Percentiles rank a stretch among this genome's conserved stretches.
Conservation (phyloP, 805 yeast species). For the Ogataea polymorpha region DNA sequence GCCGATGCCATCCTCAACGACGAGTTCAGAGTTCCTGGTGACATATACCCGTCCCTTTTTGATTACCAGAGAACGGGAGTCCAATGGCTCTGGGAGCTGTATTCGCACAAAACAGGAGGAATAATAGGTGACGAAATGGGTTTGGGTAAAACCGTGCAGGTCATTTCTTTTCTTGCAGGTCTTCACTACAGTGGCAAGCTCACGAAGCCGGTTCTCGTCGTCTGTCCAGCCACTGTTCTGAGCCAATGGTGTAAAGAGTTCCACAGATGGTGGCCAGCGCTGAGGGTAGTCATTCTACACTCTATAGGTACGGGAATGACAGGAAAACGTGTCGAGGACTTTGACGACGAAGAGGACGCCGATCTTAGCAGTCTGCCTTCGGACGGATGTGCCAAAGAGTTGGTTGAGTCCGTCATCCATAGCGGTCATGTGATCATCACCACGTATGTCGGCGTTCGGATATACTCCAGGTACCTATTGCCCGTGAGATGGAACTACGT, state of each 20-base stretch:
- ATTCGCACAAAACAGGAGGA: conserved; percentile 87
- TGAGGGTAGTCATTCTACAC: conserved; percentile 81
- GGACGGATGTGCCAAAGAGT: conserved; percentile 33
- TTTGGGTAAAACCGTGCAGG: conserved; percentile 90
- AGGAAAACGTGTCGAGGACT: conserved; percentile 28
- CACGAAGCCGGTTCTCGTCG: conserved; percentile 76
- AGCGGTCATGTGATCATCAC: conserved; percentile 86
- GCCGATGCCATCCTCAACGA: conserved; percentile 74
- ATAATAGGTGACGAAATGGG: conserved; percentile 99
- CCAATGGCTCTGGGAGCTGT: conserved; percentile 96
- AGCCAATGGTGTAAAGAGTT: conserved; percentile 97
- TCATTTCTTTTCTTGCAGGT: conserved; percentile 87
- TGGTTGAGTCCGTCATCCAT: conserved; percentile 55
- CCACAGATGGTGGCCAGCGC: conserved; percentile 98
- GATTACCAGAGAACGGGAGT: conserved; percentile 96
- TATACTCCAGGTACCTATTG: conserved; percentile 55
- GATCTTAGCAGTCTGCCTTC: conserved; percentile 34
- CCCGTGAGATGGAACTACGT: conserved; percentile 84
- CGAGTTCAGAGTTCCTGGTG: conserved; percentile 81
- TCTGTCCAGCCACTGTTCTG: conserved; percentile 95
- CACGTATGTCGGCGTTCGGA: conserved; percentile 65
- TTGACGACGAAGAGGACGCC: conserved; percentile 46
- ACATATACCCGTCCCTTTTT: conserved; percentile 78
- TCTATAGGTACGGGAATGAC: conserved; percentile 89
- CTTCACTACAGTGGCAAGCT: conserved; percentile 77